Evolutionary conservation across 2,329 filamentous ascomycete species (phyloP).

Genomic region (Hypoxylon sp.): DNA sequence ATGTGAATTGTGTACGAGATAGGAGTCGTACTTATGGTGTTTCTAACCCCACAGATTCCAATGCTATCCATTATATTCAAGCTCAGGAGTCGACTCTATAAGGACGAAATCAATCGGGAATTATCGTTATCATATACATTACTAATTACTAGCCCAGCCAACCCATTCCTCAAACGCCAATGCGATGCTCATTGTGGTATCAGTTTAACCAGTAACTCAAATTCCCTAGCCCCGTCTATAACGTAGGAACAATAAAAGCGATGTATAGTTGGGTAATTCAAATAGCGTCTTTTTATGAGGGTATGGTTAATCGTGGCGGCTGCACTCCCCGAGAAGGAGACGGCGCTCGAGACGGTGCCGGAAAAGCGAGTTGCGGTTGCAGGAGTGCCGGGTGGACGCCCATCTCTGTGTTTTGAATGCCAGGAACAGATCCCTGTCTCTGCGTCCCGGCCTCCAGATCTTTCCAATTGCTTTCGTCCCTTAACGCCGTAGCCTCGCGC

Average conservation of each 20-base stretch:
- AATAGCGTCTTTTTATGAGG: constrained; percentile 9
- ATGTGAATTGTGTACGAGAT: no score
- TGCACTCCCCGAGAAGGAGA: constrained; percentile 36
- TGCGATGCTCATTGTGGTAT: constrained; percentile 33
- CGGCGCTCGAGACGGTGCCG: constrained; percentile 40
- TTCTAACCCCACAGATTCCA: no score
- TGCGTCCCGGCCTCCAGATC: constrained; percentile 58
- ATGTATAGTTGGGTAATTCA: not conserved
- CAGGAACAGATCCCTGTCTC: constrained; percentile 50
- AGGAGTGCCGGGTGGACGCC: constrained; percentile 51
- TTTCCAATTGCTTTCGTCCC: constrained; percentile 58
- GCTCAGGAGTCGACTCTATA: no score
- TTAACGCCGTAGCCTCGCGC: constrained; percentile 50
- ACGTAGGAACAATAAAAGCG: not conserved
- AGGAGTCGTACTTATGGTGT: no score
- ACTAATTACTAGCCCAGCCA: not conserved
- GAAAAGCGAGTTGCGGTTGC: constrained; percentile 41
- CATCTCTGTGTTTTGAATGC: constrained; percentile 34
- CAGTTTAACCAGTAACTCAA: constrained; percentile 5
- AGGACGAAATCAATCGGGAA: not conserved
- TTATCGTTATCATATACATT: constrained; percentile 5
- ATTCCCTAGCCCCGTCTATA: constrained; percentile 4
- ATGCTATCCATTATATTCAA: no score
- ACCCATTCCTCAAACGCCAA: constrained; percentile 13
- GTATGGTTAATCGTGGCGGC: constrained; percentile 34